phyloP scores from a whole-genome alignment of 352 stramenopile genomes.

The Phytophthora ramorum region DNA sequence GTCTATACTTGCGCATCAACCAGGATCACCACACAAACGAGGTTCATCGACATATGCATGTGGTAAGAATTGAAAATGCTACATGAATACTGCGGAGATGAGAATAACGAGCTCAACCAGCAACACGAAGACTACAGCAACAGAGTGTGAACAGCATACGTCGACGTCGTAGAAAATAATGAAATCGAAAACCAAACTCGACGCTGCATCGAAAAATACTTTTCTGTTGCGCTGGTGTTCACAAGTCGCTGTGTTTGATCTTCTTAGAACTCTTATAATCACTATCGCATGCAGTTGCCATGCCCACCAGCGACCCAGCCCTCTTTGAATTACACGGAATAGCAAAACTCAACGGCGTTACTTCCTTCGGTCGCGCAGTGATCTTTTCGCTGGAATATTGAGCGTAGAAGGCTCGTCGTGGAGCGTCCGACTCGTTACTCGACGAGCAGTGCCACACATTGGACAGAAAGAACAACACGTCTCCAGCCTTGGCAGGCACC shows the following conservation, averaged over 20 bases:
- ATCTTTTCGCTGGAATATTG: conserved; percentile 69
- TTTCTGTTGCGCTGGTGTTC: background rate
- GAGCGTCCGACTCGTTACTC: conserved; percentile 50
- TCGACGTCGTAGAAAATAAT: too few relatives aligned
- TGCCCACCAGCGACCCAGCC: too few relatives aligned
- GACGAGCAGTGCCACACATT: conserved; percentile 80
- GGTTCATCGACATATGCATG: too few relatives aligned
- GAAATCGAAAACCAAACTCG: background rate
- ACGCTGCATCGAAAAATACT: background rate
- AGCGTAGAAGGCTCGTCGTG: conserved; percentile 72
- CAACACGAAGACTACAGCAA: background rate
- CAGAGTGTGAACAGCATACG: too few relatives aligned
- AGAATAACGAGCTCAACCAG: too few relatives aligned
- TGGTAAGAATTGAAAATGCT: too few relatives aligned
- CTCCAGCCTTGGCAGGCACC: conserved; percentile 42
- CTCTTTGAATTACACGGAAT: conserved; percentile 50
- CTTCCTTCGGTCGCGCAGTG: conserved; percentile 44
- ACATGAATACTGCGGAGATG: too few relatives aligned
- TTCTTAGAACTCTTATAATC: conserved; percentile 4
- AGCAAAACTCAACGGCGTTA: conserved; percentile 67
- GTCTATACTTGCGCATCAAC: too few relatives aligned
- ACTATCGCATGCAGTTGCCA: background rate
- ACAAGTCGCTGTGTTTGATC: background rate
- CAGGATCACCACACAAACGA: too few relatives aligned
- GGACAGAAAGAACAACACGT: conserved; percentile 72